A percentile compares a stretch with the other conserved stretches of the same genome.
phyloP scores from a whole-genome alignment of 2,329 filamentous ascomycete species.

The Mollisiaceae sp. region DNA sequence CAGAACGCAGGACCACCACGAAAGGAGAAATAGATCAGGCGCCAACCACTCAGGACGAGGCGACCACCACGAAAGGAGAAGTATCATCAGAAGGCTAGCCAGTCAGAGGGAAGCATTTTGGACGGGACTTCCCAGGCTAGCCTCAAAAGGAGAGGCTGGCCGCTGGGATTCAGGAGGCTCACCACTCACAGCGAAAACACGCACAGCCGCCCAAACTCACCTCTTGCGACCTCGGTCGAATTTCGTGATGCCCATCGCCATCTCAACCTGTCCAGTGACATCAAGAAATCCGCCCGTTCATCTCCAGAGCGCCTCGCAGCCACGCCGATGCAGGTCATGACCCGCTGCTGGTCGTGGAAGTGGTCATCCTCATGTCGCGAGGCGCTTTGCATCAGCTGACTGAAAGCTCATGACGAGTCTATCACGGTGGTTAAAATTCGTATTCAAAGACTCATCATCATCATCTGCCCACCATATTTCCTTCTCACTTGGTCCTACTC shows the following conservation, averaged over 20 bases:
- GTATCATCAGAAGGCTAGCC: neutral
- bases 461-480: neutral
- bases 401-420: neutral
- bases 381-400: neutral
- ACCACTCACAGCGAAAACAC: neutral
- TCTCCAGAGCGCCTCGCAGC: neutral
- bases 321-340: neutral
- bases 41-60: neutral
- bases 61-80: neutral
- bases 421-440: neutral
- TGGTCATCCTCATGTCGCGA: conserved; percentile 2
- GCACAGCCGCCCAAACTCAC: neutral
- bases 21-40: neutral
- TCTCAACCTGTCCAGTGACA: conserved; percentile 1
- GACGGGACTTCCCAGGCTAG: too few species aligned
- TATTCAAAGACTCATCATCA: neutral
- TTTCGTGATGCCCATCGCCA: neutral
- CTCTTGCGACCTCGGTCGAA: conserved; percentile 1
- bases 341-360: neutral
- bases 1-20: neutral
- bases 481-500: neutral
- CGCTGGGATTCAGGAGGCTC: too few species aligned
- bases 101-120: neutral
- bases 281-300: neutral
- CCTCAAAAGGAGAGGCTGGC: too few species aligned